These are phyloP conservation scores for Gonapodya sp. DNA, from an alignment of 192 early-diverging fungal genomes.

Conservation along the genomic window DNA sequence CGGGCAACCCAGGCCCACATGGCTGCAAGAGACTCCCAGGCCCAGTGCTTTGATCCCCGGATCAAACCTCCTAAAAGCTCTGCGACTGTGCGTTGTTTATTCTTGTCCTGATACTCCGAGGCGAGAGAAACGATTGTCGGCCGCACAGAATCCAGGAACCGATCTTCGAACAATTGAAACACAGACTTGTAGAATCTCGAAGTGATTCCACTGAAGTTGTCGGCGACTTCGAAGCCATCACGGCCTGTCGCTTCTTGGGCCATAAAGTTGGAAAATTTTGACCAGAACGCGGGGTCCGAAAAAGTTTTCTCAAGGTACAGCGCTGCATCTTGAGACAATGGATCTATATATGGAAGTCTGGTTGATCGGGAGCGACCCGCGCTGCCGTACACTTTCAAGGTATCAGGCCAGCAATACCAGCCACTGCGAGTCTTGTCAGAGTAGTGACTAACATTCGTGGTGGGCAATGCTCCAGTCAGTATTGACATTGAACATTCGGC, in stretches of 20 bases:
- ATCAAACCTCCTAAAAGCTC: conserved; percentile 74
- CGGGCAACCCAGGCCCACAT: conserved; percentile 59
- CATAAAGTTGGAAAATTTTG: conserved; percentile 43
- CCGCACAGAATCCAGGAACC: conserved; percentile 41
- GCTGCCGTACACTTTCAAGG: conserved; percentile 37
- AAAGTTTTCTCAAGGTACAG: conserved; percentile 43
- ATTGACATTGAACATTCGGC: too few relatives aligned
- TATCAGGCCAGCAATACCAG: conserved; percentile 73
- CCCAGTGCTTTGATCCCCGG: conserved; percentile 85
- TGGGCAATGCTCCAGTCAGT: background rate
- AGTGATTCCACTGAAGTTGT: conserved; percentile 46
- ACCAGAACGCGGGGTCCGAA: conserved; percentile 56
- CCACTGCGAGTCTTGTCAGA: conserved; percentile 52
- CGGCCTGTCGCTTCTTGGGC: conserved; percentile 48
- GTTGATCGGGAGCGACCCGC: conserved; percentile 7
- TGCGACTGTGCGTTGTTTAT: conserved; percentile 67
- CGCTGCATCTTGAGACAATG: conserved; percentile 41
- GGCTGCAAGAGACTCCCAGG: conserved; percentile 19
- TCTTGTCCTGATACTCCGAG: conserved; percentile 51
- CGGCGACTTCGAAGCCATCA: conserved; percentile 49
- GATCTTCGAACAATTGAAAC: conserved; percentile 59
- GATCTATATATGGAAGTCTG: conserved; percentile 44
- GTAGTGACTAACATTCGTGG: too few relatives aligned
- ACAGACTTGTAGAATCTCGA: conserved; percentile 58
- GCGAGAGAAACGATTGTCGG: conserved; percentile 42